Evolutionary conservation across 2,329 filamentous ascomycete species (phyloP).

Genomic region (Magnaporthales sp.): DNA sequence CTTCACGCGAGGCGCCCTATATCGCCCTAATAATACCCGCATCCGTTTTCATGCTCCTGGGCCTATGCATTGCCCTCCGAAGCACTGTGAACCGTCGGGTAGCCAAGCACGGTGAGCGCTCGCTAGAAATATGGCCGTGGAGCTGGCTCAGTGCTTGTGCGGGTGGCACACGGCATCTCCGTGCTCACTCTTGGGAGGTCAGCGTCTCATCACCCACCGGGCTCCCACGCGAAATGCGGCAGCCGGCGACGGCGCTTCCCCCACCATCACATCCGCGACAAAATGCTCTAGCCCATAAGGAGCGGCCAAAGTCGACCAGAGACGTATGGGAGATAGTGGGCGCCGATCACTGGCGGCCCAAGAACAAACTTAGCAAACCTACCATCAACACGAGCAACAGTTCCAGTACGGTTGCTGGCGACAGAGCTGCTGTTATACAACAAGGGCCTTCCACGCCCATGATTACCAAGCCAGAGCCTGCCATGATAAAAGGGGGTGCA

Average conservation of each 20-base stretch:
- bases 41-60: not conserved
- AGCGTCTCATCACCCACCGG: not conserved
- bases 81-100: not conserved
- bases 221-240: not conserved
- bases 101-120: not conserved
- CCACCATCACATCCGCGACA: not conserved
- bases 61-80: not conserved
- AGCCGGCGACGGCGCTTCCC: not conserved
- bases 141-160: conserved; percentile 1
- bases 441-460: not conserved
- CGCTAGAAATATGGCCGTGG: conserved; percentile 2
- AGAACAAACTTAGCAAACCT: not conserved
- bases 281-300: not conserved
- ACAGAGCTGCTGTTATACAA: not conserved
- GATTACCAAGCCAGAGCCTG: not conserved
- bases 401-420: not conserved
- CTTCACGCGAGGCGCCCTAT: not conserved
- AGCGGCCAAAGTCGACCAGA: not conserved
- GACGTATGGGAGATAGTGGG: not conserved
- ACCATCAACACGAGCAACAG: not conserved
- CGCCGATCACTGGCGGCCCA: not conserved
- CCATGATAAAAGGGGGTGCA: not conserved
- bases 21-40: not conserved
- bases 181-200: not conserved
- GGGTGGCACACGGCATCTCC: not conserved